Percentiles rank a stretch among this genome's conserved stretches.
These are phyloP conservation scores for Elsinoe ampelina DNA, from an alignment of 2,329 filamentous ascomycete species.

Conservation along the genomic window DNA sequence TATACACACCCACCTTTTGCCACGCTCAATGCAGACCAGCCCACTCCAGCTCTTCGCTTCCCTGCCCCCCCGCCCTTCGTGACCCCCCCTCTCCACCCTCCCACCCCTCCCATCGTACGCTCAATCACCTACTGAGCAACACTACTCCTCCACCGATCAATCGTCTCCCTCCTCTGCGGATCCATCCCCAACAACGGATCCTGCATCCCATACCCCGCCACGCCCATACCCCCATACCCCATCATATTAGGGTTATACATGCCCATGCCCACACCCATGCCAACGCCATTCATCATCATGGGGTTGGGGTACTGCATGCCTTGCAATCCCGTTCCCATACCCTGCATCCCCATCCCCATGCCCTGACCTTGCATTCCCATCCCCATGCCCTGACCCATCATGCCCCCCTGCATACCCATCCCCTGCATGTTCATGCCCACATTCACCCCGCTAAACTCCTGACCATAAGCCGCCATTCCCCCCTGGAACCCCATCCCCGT, in stretches of 20 bases:
- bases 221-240: slow-evolving; percentile 18
- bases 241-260: slow-evolving; percentile 8
- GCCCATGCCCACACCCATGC: slow-evolving; percentile 4
- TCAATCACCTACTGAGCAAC: slow-evolving; percentile 22
- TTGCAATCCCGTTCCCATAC: slow-evolving; percentile 11
- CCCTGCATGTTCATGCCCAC: slow-evolving; percentile 3
- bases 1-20: not conserved
- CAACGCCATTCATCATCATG: slow-evolving; percentile 12
- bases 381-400: not conserved
- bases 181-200: slow-evolving; percentile 32
- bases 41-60: not conserved
- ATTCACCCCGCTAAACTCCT: not conserved
- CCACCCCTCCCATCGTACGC: not conserved
- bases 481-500: slow-evolving; percentile 12
- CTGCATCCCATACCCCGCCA: slow-evolving; percentile 16
- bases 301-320: slow-evolving; percentile 3
- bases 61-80: not conserved
- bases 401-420: slow-evolving; percentile 6
- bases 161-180: slow-evolving; percentile 44
- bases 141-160: slow-evolving; percentile 51
- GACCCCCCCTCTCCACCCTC: not conserved
- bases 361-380: not conserved
- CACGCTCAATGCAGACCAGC: not conserved
- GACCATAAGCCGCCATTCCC: slow-evolving; percentile 8
- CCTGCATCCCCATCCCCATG: slow-evolving; percentile 13